phyloP scores from a whole-genome alignment of 2,329 filamentous ascomycete genomes.

The Ophiocordyceps camponoti-leonardi region DNA sequence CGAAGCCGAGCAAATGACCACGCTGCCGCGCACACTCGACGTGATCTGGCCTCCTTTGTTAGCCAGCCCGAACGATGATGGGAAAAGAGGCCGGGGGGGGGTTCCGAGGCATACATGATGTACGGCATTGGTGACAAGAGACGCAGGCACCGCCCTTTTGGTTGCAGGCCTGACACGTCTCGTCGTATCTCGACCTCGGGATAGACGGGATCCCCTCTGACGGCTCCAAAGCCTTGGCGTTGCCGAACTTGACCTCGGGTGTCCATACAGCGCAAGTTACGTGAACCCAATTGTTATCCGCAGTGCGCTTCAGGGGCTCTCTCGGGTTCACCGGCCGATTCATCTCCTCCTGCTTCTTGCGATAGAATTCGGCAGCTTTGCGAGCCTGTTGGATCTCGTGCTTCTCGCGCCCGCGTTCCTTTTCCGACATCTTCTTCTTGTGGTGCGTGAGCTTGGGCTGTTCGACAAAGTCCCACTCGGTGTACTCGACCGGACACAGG shows the following conservation, averaged over 20 bases:
- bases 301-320: slow-evolving; percentile 83
- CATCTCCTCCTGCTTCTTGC: slow-evolving; percentile 64
- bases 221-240: slow-evolving; percentile 63
- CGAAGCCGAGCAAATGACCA: slow-evolving; percentile 74
- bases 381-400: slow-evolving; percentile 69
- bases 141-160: slow-evolving; percentile 61
- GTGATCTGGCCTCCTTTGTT: slow-evolving; percentile 27
- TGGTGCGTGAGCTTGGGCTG: slow-evolving; percentile 31
- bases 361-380: slow-evolving; percentile 66
- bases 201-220: slow-evolving; percentile 85
- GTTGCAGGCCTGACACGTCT: slow-evolving; percentile 74
- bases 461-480: slow-evolving; percentile 70
- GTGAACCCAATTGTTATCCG: slow-evolving; percentile 97
- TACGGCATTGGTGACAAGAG: slow-evolving; percentile 58
- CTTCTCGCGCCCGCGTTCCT: slow-evolving; percentile 77
- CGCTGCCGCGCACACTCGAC: slow-evolving; percentile 79
- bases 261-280: slow-evolving; percentile 86
- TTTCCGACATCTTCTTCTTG: slow-evolving; percentile 81
- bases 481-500: slow-evolving; percentile 69
- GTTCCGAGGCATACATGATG: slow-evolving; percentile 26
- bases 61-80: slow-evolving; percentile 1
- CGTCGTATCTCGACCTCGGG: slow-evolving; percentile 52
- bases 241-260: slow-evolving; percentile 83
- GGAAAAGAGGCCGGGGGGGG: slow-evolving; percentile 4
- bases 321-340: slow-evolving; percentile 71